Conservation (phyloP, 345 rosid species). For the Corchorus capsularis region DNA sequence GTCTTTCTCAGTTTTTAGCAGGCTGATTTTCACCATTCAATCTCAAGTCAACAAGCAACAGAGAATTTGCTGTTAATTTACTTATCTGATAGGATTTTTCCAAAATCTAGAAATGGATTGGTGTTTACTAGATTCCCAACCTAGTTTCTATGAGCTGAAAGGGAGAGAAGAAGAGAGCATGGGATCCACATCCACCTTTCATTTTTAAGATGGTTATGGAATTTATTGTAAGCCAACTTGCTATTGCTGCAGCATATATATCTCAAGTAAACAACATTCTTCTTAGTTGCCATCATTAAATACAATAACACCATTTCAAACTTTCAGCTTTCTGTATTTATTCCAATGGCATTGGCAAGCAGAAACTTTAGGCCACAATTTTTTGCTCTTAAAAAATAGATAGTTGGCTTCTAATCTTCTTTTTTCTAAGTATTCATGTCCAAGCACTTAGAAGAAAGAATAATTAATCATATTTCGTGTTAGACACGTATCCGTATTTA, state of each 20-base stretch:
- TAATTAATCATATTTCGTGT: no score
- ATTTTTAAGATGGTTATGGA: slow-evolving; percentile 22
- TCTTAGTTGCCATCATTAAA: slow-evolving; percentile 24
- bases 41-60: slow-evolving; percentile 9
- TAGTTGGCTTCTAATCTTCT: no score
- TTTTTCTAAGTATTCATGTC: no score
- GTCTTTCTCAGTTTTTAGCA: neutral
- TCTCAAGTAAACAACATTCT: slow-evolving; percentile 24
- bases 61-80: neutral
- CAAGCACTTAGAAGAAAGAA: no score
- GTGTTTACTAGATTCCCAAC: slow-evolving; percentile 25
- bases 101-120: neutral
- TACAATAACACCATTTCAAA: neutral
- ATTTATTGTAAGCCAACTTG: slow-evolving; percentile 33
- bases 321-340: no score
- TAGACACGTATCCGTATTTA: no score
- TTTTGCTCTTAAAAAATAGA: no score
- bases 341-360: no score
- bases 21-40: slow-evolving; percentile 1
- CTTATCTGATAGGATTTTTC: slow-evolving; percentile 15
- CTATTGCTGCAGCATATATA: neutral
- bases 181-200: slow-evolving; percentile 33
- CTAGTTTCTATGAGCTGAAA: slow-evolving; percentile 19
- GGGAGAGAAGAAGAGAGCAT: slow-evolving; percentile 22
- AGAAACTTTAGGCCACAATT: no score